Conservation (phyloP, 2,329 filamentous ascomycete genomes). For the Arthrobotrys sinensis region DNA sequence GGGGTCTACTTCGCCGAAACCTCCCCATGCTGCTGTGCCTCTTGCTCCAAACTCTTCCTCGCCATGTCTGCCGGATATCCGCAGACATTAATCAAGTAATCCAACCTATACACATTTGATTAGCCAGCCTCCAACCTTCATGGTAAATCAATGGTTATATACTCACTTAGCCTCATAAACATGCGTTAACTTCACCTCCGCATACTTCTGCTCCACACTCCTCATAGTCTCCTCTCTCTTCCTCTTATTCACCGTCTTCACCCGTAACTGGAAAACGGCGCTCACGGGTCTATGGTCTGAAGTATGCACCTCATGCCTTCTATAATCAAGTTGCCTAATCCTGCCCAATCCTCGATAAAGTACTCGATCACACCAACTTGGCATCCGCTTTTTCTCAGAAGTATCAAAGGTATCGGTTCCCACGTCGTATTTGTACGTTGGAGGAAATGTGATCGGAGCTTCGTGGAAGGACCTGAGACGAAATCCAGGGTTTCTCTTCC, state of each 20-base stretch:
- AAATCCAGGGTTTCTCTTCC: constrained; percentile 90
- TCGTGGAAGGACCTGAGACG: constrained; percentile 91
- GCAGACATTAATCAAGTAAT: constrained; percentile 77
- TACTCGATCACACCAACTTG: constrained; percentile 96
- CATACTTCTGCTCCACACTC: constrained; percentile 81
- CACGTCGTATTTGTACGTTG: constrained; percentile 99
- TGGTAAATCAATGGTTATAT: constrained; percentile 19
- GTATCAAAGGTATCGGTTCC: constrained; percentile 94
- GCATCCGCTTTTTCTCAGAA: constrained; percentile 92
- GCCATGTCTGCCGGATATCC: constrained; percentile 73
- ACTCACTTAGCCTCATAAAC: constrained; percentile 83
- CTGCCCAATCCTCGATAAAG: constrained; percentile 86
- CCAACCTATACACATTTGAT: constrained; percentile 70
- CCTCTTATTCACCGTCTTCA: constrained; percentile 84
- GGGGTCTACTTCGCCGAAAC: background rate
- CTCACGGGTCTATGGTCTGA: constrained; percentile 96
- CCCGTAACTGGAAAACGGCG: constrained; percentile 82
- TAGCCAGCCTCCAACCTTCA: constrained; percentile 23
- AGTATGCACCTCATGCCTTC: constrained; percentile 87
- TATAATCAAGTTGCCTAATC: constrained; percentile 89
- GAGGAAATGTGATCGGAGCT: constrained; percentile 88
- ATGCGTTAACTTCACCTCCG: constrained; percentile 78
- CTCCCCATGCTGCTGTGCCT: constrained; percentile 34
- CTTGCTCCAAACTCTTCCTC: constrained; percentile 67
- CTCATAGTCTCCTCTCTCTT: constrained; percentile 79